Conservation (phyloP, 2,329 filamentous ascomycete species). For the Penicillium brevicompactum region DNA sequence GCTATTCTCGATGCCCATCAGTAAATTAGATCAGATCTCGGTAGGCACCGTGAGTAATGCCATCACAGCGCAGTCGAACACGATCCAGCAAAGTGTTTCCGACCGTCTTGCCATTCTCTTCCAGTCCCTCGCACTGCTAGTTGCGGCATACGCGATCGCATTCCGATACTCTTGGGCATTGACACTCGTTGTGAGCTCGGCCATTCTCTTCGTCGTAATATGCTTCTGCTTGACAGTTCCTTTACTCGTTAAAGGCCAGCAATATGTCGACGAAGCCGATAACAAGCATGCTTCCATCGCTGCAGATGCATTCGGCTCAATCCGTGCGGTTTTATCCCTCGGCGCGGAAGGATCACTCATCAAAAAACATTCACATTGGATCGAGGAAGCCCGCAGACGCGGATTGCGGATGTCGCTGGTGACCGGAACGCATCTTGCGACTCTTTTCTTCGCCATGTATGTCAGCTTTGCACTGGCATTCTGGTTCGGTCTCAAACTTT, state of each 20-base stretch:
- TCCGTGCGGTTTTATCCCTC: conserved; percentile 49
- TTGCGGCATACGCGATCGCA: conserved; percentile 53
- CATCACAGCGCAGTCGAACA: conserved; percentile 56
- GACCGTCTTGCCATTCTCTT: conserved; percentile 52
- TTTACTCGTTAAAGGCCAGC: conserved; percentile 34
- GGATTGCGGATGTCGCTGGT: conserved; percentile 32
- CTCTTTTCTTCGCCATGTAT: conserved; percentile 42
- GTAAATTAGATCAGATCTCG: conserved; percentile 53
- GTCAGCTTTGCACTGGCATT: conserved; percentile 39
- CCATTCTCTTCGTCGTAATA: conserved; percentile 47
- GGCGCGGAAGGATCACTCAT: conserved; percentile 43
- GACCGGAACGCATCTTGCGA: conserved; percentile 35
- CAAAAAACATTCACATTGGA: conserved; percentile 39
- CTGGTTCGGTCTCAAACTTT: conserved; percentile 42
- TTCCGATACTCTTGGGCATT: conserved; percentile 56
- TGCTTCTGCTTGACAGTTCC: conserved; percentile 37
- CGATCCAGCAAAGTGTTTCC: conserved; percentile 57
- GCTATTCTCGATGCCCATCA: conserved; percentile 54
- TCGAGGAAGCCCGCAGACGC: conserved; percentile 39
- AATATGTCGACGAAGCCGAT: conserved; percentile 41
- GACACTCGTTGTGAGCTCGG: conserved; percentile 53
- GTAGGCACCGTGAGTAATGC: conserved; percentile 54
- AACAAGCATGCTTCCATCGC: conserved; percentile 42
- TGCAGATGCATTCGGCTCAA: conserved; percentile 45
- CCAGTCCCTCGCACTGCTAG: conserved; percentile 44